These are phyloP conservation scores for Saussurea involucrata DNA, from an alignment of 129 eudicot genomes.

Conservation along the genomic window DNA sequence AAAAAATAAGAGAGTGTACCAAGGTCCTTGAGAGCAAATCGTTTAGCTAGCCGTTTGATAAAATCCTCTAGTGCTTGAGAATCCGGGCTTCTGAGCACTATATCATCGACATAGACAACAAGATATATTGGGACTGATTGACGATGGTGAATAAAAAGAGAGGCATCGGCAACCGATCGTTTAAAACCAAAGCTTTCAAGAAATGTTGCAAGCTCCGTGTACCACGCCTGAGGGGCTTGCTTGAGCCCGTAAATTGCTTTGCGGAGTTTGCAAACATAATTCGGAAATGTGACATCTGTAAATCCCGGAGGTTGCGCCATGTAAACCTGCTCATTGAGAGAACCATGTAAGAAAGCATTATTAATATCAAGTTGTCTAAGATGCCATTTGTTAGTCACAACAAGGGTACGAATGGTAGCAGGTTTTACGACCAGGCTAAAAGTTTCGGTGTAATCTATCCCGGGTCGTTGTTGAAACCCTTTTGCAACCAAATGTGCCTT, in stretches of 20 bases:
- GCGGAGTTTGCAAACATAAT: neutral
- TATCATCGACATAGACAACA: no score
- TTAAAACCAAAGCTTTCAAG: neutral
- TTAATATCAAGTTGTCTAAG: neutral
- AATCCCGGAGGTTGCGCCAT: neutral
- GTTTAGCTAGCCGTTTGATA: neutral
- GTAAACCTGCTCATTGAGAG: neutral
- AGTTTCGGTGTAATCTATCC: neutral
- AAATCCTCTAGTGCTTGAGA: neutral
- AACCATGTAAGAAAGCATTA: neutral
- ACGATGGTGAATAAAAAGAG: neutral
- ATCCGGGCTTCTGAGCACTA: neutral
- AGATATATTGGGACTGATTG: no score
- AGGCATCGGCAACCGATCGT: neutral
- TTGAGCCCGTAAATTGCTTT: neutral
- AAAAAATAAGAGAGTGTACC: neutral
- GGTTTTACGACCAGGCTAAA: neutral
- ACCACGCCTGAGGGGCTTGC: neutral
- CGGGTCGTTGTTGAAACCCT: neutral
- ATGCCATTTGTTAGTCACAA: neutral
- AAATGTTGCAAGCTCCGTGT: neutral
- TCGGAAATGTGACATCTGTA: neutral
- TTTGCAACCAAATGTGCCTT: neutral
- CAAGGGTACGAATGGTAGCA: neutral
- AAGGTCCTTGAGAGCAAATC: neutral